Evolutionary conservation across 2,329 filamentous ascomycete species (phyloP).

Genomic region (Aspergillus sp.): DNA sequence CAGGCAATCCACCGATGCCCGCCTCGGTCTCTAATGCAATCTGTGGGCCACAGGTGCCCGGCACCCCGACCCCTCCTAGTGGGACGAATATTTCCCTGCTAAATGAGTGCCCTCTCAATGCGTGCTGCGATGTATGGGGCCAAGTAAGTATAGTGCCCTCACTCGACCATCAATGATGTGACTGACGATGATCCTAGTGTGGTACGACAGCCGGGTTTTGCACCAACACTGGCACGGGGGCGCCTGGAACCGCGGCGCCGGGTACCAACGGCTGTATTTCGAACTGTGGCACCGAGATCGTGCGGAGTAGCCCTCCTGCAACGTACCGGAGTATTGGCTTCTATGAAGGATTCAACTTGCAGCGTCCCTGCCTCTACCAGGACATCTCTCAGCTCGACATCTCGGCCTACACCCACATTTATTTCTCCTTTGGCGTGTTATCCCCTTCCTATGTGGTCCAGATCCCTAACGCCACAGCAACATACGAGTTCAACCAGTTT

Average conservation of each 20-base stretch:
- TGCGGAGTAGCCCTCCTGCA: conserved; percentile 25
- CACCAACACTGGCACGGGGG: conserved; percentile 29
- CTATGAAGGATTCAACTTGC: conserved; percentile 35
- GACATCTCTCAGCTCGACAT: conserved; percentile 25
- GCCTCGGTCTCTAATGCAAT: conserved; percentile 38
- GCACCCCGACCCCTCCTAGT: conserved; percentile 34
- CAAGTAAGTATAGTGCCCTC: not conserved
- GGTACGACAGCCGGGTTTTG: conserved; percentile 51
- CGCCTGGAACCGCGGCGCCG: conserved; percentile 39
- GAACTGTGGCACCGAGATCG: conserved; percentile 45
- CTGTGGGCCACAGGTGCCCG: conserved; percentile 50
- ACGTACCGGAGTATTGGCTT: conserved; percentile 30
- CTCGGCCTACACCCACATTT: conserved; percentile 33
- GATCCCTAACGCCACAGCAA: conserved; percentile 20
- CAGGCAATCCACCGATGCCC: conserved; percentile 45
- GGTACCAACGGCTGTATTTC: conserved; percentile 44
- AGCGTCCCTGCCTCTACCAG: conserved; percentile 35
- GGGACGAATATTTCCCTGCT: conserved; percentile 38
- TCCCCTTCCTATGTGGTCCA: conserved; percentile 34
- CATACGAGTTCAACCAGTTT: conserved; percentile 38
- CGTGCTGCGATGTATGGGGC: conserved; percentile 48
- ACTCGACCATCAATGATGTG: not conserved
- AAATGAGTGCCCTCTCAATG: conserved; percentile 50
- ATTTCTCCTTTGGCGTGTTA: conserved; percentile 42
- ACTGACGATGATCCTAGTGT: conserved; percentile 34